Evolutionary conservation across 371 early-diverging fungal genomes (phyloP), one percentile per base, ranked within the genome.

Genomic region (Mortierella sp.): DNA sequence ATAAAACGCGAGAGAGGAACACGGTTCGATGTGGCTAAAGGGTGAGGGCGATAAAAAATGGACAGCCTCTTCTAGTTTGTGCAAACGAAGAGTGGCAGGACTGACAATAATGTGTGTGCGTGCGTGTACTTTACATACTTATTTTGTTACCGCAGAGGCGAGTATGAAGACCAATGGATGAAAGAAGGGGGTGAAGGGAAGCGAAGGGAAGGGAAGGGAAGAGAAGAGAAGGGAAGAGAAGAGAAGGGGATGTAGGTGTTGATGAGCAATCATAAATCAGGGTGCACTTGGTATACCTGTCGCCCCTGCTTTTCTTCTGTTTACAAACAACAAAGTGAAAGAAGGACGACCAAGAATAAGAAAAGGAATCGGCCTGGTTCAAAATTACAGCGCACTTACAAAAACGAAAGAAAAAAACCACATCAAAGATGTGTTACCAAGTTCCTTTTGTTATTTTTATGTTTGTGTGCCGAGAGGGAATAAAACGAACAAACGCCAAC

Each of bases 11-110:
- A 34, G 31, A 21, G 68, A 21, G 68, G 68, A 65, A 38, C 68
- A 42, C 68, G 9, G 38, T 65, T 65, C 68, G 68, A 65, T 65
- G 42, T 38, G 68, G 11, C 68, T 24, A 24, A 65, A 63, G 63
- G 63, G 63, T 34, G 14, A 31, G 14, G 2, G 10, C 5, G 16
- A 50, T 14, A 48, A 48, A 13, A 50, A 50, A 50, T 24, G 24
- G n/a, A 19, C 21, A n/a, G 19, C 7, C 21, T 5, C 7, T 55
- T 1, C 24, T 19, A 38, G 34, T 38, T 65, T 38, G 13, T 26
- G 13, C 4, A 50, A 10, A 26, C 11, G 63, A 28, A 58, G 26
- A 26, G 28, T 58, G 58, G 26, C 6, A 28, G 14, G 28, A 55
- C 7, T 55, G 55, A 58, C 28, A 58, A 58, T 28, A 58, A 28